Percentiles rank a stretch among this genome's conserved stretches.
Conservation (phyloP, 2,329 filamentous ascomycete genomes). For the Epichloe sp. region DNA sequence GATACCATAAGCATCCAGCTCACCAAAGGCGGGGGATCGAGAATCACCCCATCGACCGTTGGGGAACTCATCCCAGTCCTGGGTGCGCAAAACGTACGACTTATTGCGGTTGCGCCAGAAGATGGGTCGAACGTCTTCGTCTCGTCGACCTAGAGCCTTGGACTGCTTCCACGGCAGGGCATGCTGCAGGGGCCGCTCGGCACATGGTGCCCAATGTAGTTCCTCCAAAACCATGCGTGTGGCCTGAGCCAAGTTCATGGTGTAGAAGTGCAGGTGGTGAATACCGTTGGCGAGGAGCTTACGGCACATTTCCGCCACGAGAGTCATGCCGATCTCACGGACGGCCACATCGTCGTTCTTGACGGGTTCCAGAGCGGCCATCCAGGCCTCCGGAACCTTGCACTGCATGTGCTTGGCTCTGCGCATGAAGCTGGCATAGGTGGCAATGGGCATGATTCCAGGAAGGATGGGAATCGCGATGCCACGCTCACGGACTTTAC, state of each 20-base stretch:
- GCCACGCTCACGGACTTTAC: constrained; percentile 71
- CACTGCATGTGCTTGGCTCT: constrained; percentile 86
- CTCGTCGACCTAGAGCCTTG: constrained; percentile 72
- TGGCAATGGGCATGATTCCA: constrained; percentile 82
- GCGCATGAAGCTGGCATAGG: constrained; percentile 83
- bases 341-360: constrained; percentile 96
- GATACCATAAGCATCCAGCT: constrained; percentile 88
- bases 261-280: constrained; percentile 91
- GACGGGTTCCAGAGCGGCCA: constrained; percentile 71
- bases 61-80: constrained; percentile 98
- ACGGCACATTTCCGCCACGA: constrained; percentile 83
- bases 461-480: constrained; percentile 75
- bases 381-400: constrained; percentile 69
- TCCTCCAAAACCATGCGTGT: constrained; percentile 92
- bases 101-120: constrained; percentile 98
- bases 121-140: constrained; percentile 92
- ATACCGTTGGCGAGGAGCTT: constrained; percentile 74
- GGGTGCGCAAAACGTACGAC: constrained; percentile 87
- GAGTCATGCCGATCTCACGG: constrained; percentile 71
- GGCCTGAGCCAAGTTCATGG: constrained; percentile 94
- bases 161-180: constrained; percentile 95
- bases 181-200: constrained; percentile 68
- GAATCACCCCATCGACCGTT: constrained; percentile 98
- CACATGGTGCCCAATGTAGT: constrained; percentile 65
- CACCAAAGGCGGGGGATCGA: constrained; percentile 82